A percentile compares a stretch with the other conserved stretches of the same genome.
Conservation (phyloP, 78 protist genomes). For the Dictyostelium capitatum region DNA sequence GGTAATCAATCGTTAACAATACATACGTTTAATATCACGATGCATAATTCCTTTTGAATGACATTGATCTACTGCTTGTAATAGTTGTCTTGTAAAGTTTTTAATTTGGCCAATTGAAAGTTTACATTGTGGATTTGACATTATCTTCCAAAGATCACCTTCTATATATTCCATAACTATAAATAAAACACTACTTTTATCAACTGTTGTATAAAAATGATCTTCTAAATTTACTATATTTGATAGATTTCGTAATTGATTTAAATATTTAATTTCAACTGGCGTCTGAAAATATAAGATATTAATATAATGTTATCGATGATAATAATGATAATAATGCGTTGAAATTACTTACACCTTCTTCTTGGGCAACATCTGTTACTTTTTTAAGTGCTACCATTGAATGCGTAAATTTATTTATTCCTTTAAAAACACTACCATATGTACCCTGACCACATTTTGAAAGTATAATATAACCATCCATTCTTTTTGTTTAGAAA, state of each 20-base stretch:
- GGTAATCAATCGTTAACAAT: background rate
- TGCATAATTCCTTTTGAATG: constrained; percentile 46
- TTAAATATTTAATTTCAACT: constrained; percentile 58
- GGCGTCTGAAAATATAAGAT: background rate
- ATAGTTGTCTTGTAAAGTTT: constrained; percentile 46
- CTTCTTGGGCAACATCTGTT: constrained; percentile 32
- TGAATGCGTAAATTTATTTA: background rate
- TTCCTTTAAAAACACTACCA: constrained; percentile 65
- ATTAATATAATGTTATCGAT: background rate
- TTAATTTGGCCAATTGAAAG: constrained; percentile 10
- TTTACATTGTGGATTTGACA: constrained; percentile 34
- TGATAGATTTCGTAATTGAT: constrained; percentile 10
- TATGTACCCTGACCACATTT: constrained; percentile 54
- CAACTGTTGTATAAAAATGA: constrained; percentile 45
- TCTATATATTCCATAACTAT: constrained; percentile 69
- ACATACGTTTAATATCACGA: constrained; percentile 67
- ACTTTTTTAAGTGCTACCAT: constrained; percentile 54
- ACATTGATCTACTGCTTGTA: constrained; percentile 22
- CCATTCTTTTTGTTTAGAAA: background rate
- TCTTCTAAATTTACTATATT: constrained; percentile 42
- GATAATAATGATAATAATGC: too few species aligned
- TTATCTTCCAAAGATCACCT: constrained; percentile 62
- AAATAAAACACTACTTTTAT: constrained; percentile 7
- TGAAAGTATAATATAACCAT: background rate
- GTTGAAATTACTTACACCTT: constrained; percentile 6